These are phyloP conservation scores for Xanthoceras sorbifolium DNA, from an alignment of 345 rosid species.

Conservation along the genomic window DNA sequence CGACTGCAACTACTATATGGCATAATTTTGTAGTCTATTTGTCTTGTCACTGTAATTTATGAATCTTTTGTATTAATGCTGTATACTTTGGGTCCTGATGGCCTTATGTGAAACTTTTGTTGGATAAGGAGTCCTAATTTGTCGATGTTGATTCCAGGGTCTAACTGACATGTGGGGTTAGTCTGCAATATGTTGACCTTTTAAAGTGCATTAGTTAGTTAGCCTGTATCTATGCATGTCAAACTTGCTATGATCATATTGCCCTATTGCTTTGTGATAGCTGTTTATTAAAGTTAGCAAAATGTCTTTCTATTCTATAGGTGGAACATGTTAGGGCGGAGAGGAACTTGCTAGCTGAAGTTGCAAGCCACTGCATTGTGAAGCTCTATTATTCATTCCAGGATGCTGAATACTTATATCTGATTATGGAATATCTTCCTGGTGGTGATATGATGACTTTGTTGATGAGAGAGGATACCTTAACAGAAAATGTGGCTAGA, in stretches of 20 bases:
- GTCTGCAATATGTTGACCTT: not conserved
- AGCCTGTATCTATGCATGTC: not conserved
- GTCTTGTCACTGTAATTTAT: not conserved
- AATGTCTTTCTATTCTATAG: slow-evolving; percentile 38
- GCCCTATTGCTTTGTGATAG: not conserved
- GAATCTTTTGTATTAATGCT: not conserved
- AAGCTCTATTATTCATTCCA: slow-evolving; percentile 96
- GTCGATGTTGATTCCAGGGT: not conserved
- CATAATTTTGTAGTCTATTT: not conserved
- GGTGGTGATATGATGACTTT: slow-evolving; percentile 99
- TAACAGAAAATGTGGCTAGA: slow-evolving; percentile 77
- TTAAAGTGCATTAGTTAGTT: slow-evolving; percentile 1
- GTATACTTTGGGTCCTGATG: slow-evolving; percentile 6
- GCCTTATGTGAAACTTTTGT: not conserved
- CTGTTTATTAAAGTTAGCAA: slow-evolving; percentile 13
- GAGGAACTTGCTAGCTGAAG: slow-evolving; percentile 96
- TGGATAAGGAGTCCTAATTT: not conserved
- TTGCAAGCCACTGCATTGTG: slow-evolving; percentile 93
- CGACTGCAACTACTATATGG: not conserved
- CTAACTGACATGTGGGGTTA: not conserved
- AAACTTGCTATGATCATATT: not conserved
- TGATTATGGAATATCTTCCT: slow-evolving; percentile 97
- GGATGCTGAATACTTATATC: slow-evolving; percentile 84
- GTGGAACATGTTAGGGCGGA: slow-evolving; percentile 99
- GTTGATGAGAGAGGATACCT: slow-evolving; percentile 89